Evolutionary conservation across 106 monocot genomes (phyloP).

Genomic region (Dioscorea zingiberensis): DNA sequence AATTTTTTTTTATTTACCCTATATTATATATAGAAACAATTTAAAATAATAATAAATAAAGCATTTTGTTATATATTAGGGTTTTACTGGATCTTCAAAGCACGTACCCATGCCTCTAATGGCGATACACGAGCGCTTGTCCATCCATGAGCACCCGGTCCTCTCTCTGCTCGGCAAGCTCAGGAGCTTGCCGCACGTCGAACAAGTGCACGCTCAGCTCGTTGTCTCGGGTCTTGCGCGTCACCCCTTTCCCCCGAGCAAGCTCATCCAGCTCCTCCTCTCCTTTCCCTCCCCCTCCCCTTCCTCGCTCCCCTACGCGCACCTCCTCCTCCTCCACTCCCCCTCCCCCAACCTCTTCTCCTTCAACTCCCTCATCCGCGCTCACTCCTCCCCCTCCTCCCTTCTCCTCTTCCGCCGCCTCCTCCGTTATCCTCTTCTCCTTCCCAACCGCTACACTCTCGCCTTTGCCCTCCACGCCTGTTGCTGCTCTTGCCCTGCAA

Average conservation of each 20-base stretch:
- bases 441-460: conserved; percentile 49
- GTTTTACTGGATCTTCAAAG: too few relatives aligned
- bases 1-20: too few relatives aligned
- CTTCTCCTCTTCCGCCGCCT: conserved; percentile 39
- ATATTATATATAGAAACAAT: too few relatives aligned
- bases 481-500: background rate
- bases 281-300: background rate
- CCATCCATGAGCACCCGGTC: conserved; percentile 30
- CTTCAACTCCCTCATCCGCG: conserved; percentile 7
- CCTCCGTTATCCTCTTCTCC: background rate
- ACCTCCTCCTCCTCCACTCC: conserved; percentile 22
- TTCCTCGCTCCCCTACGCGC: conserved; percentile 25
- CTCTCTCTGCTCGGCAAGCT: conserved; percentile 24
- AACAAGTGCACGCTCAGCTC: conserved; percentile 31
- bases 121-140: background rate
- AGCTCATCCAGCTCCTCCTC: conserved; percentile 34
- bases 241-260: conserved; percentile 46
- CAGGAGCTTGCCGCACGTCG: conserved; percentile 12
- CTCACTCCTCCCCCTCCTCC: conserved; percentile 16
- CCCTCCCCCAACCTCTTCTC: conserved; percentile 44
- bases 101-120: too few relatives aligned
- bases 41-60: too few relatives aligned
- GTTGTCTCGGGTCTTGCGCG: conserved; percentile 26
- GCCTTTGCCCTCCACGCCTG: conserved; percentile 25
- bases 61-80: too few relatives aligned